phyloP scores from a whole-genome alignment of 257 asterid species.

The Fraxinus excelsior region DNA sequence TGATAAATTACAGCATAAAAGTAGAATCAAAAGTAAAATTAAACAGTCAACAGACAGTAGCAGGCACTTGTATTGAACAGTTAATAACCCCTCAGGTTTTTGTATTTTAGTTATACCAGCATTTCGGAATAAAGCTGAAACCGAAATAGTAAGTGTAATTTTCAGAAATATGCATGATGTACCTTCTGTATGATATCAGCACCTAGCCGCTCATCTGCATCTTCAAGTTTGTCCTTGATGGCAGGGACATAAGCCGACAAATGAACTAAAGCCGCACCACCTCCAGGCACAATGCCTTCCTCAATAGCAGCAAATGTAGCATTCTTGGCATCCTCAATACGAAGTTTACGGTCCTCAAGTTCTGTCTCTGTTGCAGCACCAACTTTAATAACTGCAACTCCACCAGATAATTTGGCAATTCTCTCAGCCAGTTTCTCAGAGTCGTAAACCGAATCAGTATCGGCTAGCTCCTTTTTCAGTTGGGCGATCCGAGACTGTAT shows the following conservation, averaged over 20 bases:
- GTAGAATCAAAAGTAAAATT: no score
- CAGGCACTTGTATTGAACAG: neutral
- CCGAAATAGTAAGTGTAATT: neutral
- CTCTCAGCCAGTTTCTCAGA: slow-evolving; percentile 90
- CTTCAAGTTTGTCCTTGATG: slow-evolving; percentile 79
- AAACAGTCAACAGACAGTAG: no score
- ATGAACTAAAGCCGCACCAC: slow-evolving; percentile 96
- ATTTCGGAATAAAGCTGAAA: neutral
- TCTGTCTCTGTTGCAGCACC: slow-evolving; percentile 98
- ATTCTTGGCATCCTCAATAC: slow-evolving; percentile 96
- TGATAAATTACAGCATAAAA: no score
- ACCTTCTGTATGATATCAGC: slow-evolving; percentile 97
- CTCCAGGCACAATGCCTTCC: slow-evolving; percentile 99
- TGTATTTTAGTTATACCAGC: neutral
- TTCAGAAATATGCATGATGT: slow-evolving; percentile 2
- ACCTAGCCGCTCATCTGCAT: slow-evolving; percentile 83
- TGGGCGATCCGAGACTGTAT: slow-evolving; percentile 87
- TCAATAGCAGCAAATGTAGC: slow-evolving; percentile 99
- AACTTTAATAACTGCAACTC: slow-evolving; percentile 95
- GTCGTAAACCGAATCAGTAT: slow-evolving; percentile 86
- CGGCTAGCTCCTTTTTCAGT: slow-evolving; percentile 71
- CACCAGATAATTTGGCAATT: slow-evolving; percentile 95
- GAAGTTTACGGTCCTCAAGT: slow-evolving; percentile 92
- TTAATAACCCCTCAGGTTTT: neutral
- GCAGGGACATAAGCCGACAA: slow-evolving; percentile 71